phyloP scores from a whole-genome alignment of 2,329 filamentous ascomycete species.

The Alternaria sp. region DNA sequence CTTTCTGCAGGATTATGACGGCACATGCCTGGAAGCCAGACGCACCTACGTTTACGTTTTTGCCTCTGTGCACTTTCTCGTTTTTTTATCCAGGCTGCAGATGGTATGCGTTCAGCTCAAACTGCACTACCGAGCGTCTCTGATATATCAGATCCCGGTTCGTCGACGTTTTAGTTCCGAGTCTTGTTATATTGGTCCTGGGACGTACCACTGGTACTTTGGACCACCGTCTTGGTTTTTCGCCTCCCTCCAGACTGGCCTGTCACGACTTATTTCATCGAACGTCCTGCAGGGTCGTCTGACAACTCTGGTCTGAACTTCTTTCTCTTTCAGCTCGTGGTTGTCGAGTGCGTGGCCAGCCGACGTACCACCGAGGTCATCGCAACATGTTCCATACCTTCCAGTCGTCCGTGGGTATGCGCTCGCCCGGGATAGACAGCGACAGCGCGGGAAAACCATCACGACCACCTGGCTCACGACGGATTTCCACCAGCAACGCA shows the following conservation, averaged over 20 bases:
- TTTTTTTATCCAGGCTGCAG: conserved; percentile 26
- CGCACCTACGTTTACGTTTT: conserved; percentile 3
- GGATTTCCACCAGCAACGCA: conserved; percentile 63
- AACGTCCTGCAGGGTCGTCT: conserved; percentile 6
- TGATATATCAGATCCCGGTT: conserved; percentile 24
- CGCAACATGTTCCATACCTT: conserved; percentile 55
- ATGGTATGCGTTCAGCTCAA: conserved; percentile 18
- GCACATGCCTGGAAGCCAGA: conserved; percentile 10
- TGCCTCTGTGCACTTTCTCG: conserved; percentile 7
- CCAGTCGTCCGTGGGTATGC: conserved; percentile 45
- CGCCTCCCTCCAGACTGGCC: conserved; percentile 6
- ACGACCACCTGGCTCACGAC: conserved; percentile 47
- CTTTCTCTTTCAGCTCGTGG: background rate
- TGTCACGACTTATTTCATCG: conserved; percentile 12
- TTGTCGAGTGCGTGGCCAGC: background rate
- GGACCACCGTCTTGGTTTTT: conserved; percentile 16
- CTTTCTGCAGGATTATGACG: conserved; percentile 17
- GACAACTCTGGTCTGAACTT: conserved; percentile 11
- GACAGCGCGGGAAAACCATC: conserved; percentile 45
- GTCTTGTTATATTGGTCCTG: conserved; percentile 20
- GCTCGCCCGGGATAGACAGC: conserved; percentile 41
- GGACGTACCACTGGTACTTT: conserved; percentile 6
- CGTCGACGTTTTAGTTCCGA: conserved; percentile 12
- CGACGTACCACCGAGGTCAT: background rate
- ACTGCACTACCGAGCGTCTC: conserved; percentile 15